Conservation (phyloP, 352 stramenopile genomes). For the Phytophthora pluvialis region DNA sequence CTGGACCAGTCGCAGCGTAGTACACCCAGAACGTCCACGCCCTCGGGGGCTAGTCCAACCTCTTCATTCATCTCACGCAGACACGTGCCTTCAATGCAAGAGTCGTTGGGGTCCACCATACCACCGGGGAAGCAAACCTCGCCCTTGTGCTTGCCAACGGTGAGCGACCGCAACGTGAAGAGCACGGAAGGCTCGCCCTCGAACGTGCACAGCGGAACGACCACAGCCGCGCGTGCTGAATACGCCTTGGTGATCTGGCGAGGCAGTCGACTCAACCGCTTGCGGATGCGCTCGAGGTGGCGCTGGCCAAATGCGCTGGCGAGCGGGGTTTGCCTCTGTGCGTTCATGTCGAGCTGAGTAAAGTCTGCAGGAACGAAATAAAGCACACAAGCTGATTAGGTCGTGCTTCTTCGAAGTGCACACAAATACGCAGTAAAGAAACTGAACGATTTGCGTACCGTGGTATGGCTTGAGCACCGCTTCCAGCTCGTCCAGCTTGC, state of each 20-base stretch:
- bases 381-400: conserved; percentile 7
- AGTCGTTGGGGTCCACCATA: conserved; percentile 93
- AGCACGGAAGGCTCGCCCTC: conserved; percentile 94
- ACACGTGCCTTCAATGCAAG: conserved; percentile 96
- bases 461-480: conserved; percentile 81
- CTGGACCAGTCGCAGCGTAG: conserved; percentile 96
- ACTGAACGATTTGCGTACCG: conserved; percentile 28
- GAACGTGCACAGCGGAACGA: conserved; percentile 97
- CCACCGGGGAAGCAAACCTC: conserved; percentile 97
- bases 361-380: conserved; percentile 48
- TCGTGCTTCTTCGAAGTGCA: neutral
- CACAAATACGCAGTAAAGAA: neutral
- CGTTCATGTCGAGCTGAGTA: conserved; percentile 43
- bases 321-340: conserved; percentile 55
- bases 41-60: conserved; percentile 86
- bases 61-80: conserved; percentile 98
- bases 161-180: conserved; percentile 94
- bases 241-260: conserved; percentile 94
- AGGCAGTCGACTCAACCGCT: conserved; percentile 94
- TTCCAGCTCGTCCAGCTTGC: conserved; percentile 76
- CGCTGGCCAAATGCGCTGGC: conserved; percentile 81
- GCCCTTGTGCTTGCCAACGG: conserved; percentile 93
- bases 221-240: conserved; percentile 91
- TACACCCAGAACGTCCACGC: conserved; percentile 94
- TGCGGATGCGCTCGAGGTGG: conserved; percentile 94